These are phyloP conservation scores for Musa beccarii DNA, from an alignment of 176 grass and related monocot species.

Conservation along the genomic window DNA sequence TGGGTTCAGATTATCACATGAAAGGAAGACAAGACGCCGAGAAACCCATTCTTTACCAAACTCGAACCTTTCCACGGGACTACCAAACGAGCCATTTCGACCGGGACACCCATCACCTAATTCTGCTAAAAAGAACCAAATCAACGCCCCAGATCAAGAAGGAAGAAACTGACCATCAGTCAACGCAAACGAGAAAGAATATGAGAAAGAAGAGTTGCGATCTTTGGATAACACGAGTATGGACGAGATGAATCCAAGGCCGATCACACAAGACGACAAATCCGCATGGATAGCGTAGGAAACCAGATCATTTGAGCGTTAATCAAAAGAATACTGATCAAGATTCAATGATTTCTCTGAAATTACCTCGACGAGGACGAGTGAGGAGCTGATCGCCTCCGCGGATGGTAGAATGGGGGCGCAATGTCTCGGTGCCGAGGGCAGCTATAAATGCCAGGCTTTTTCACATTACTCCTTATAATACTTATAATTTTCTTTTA, in stretches of 20 bases:
- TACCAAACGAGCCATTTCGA: slow-evolving; percentile 78
- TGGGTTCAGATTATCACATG: slow-evolving; percentile 69
- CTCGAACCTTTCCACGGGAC: slow-evolving; percentile 66
- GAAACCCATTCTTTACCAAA: slow-evolving; percentile 71
- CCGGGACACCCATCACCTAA: slow-evolving; percentile 24
- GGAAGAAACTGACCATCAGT: not conserved
- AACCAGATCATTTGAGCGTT: not conserved
- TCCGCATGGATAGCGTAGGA: not conserved
- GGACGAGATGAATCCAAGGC: slow-evolving; percentile 12
- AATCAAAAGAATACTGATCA: not conserved
- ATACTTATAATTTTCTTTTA: no score
- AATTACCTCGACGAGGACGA: not conserved
- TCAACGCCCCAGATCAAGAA: slow-evolving; percentile 24
- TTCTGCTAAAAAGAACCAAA: slow-evolving; percentile 32
- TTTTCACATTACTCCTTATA: no score
- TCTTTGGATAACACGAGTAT: not conserved
- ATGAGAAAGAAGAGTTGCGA: not conserved
- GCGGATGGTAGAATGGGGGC: not conserved
- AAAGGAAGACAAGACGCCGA: slow-evolving; percentile 68
- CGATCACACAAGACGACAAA: slow-evolving; percentile 11
- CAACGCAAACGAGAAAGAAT: not conserved
- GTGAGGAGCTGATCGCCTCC: not conserved
- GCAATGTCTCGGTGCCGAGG: not conserved
- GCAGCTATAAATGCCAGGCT: not conserved
- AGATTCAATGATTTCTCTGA: not conserved